Base-by-base conservation (phyloP, 352 stramenopile genomes). In the Blastocystis sp. region DNA sequence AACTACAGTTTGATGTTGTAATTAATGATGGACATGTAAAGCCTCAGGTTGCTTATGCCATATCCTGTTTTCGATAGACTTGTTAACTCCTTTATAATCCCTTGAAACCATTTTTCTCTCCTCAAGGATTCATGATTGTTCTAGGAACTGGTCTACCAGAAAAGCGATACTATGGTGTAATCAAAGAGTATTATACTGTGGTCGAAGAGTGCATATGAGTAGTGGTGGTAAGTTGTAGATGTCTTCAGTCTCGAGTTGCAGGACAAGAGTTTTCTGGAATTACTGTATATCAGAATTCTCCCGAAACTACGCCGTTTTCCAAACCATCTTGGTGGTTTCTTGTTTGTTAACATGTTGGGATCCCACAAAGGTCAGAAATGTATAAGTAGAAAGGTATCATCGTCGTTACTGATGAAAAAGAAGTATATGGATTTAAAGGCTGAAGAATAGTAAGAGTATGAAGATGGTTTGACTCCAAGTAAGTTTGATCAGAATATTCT, bases 261-360 rank as follows among this genome's bases (percentile, higher is more conserved):
- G 71, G 71, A 12, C 71, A 83, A n/a, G 71, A 83, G n/a, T 83
- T 51, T 27, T 49, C 24, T 42, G 71, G 71, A 43, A 66, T 83
- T 49, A 27, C 19, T n/a, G 71, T 83, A 21, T 83, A 66, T 43
- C 46, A n/a, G 29, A 83, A 83, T 14, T n/a, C 12, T 37, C 27
- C n/a, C 7, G 32, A 65, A 14, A 66, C 1, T 32, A 29, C 16
- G 3, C 12, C 27, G 4, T 66, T 27, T 66, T 19, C 19, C 19
- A 42, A 39, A 21, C 51, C 51, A 7, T 39, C 27, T 9, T 66
- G 46, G 46, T 83, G 71, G 71, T 83, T 12, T 27, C 65, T 14
- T 83, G 71, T 83, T 80, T 83, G 51, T 78, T 66, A 59, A 73
- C 19, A 9, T 9, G 9, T 46, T 46, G 39, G 39, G 39, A 46